These are phyloP conservation scores for Ensete glaucum DNA, from an alignment of 176 grass and related monocot genomes.

Conservation along the genomic window DNA sequence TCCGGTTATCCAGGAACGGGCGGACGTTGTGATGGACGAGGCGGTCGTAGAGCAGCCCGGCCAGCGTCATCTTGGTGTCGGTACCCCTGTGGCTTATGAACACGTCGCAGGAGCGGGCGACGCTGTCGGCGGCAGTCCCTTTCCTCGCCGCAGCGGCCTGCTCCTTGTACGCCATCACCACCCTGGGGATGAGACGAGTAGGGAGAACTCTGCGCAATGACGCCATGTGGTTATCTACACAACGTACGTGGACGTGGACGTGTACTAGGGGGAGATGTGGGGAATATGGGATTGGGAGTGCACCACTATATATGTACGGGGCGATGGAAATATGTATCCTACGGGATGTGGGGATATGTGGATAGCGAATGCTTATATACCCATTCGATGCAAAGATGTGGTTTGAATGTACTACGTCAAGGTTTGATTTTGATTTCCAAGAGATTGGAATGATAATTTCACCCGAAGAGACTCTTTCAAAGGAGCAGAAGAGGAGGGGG, in stretches of 20 bases:
- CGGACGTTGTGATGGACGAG: background rate
- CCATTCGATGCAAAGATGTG: too few species aligned
- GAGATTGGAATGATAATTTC: background rate
- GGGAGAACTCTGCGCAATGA: background rate
- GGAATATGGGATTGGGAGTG: background rate
- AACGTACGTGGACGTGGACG: too few species aligned
- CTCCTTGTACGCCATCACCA: background rate
- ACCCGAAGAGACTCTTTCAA: background rate
- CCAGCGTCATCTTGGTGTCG: slow-evolving; percentile 8
- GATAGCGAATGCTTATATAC: too few species aligned
- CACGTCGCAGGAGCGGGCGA: background rate
- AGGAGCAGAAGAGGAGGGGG: background rate
- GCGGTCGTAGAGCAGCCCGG: slow-evolving; percentile 20
- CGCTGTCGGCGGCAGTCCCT: background rate
- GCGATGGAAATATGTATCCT: background rate
- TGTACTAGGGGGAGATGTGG: background rate
- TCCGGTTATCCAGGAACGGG: slow-evolving; percentile 15
- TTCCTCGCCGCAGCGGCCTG: background rate
- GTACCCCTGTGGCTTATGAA: slow-evolving; percentile 14
- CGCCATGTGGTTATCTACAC: background rate
- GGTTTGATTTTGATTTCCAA: slow-evolving; percentile 7
- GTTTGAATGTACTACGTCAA: background rate
- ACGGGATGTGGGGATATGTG: too few species aligned
- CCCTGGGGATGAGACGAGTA: background rate
- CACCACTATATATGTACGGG: background rate